Evolutionary conservation across 2,329 filamentous ascomycete genomes (phyloP), one percentile per base, ranked within the genome.

Genomic region (Neonectria neomacrospora): DNA sequence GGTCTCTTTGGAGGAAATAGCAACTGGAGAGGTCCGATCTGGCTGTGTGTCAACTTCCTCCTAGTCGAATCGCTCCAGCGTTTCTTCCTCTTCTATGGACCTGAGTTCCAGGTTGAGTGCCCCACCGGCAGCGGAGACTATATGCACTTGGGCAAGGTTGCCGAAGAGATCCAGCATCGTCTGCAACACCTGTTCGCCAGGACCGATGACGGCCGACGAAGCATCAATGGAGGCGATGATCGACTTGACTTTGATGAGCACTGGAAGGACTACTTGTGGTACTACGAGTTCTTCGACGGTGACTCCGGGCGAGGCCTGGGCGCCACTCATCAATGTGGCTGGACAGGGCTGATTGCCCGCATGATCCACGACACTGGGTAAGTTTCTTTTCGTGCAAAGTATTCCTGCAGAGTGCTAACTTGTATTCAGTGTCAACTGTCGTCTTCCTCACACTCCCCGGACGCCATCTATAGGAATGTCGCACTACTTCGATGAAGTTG

Each of bases 351-450:
- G 70, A 94, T 98, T 77, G 95, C 95, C 26, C 94, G 96, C 80
- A 92, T 98, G 88, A 98, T 98, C 64, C 95, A 98, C 73, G 96
- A 98, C 75, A 97, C 95, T 70, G 95, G 94, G 92, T 96, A 89
- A 82, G 90, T 81, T 30, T 58, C 6, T 51, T 30, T 28, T 22
- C 16, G 6, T 51, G 54, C 42, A n/a, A 48, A 12, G 3, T 44
- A 3, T n/a, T 39, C 30, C 10, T 37, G 10, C 30, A 5, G 20
- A 23, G 28, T 58, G 73, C 83, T 88, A 79, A 88, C 77, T 45
- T 54, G 16, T 30, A 5, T 2, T 44, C 68, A 95, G 92, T 70
- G 86, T 96, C 75, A 96, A 89, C 76, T 97, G 94, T 77, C 92
- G 94, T 73, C 88, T 97, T 14, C 94, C 95, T 1, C 93, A 97